Evolutionary conservation across 2,329 filamentous ascomycete species (phyloP).

Genomic region (Botrytis aclada): DNA sequence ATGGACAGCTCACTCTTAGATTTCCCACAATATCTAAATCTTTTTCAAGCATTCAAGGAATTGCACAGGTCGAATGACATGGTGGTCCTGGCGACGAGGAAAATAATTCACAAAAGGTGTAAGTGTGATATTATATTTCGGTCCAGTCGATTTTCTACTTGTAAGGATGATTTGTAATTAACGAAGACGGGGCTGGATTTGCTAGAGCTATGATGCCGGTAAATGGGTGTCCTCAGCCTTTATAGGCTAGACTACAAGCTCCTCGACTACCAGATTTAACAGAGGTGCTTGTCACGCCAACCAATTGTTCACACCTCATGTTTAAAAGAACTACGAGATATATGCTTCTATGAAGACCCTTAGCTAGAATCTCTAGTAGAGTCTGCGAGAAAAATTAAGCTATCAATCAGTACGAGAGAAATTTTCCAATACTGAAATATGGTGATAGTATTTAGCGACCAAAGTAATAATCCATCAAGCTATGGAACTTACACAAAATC

Average conservation of each 20-base stretch:
- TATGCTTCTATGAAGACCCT: too few relatives aligned
- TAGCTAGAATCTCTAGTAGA: too few relatives aligned
- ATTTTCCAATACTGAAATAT: too few relatives aligned
- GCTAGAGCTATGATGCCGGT: not conserved
- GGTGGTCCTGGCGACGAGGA: not conserved
- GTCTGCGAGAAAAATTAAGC: too few relatives aligned
- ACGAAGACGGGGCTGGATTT: too few relatives aligned
- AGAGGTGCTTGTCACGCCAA: not conserved
- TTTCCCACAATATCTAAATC: not conserved
- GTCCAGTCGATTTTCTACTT: not conserved
- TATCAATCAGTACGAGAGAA: too few relatives aligned
- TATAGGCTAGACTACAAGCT: not conserved
- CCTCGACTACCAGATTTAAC: not conserved
- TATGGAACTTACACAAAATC: not conserved
- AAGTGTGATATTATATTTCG: not conserved
- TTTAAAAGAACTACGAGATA: not conserved
- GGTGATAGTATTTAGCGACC: too few relatives aligned
- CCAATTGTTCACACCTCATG: not conserved
- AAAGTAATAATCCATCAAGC: not conserved
- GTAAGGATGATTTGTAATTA: not conserved
- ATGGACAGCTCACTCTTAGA: not conserved
- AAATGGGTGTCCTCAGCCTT: not conserved
- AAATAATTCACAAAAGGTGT: not conserved
- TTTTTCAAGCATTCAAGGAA: not conserved
- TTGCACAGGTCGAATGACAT: rapidly evolving